Evolutionary conservation across 495 filamentous ascomycete genomes (phyloP).

Genomic region (Aspergillus sparsus): DNA sequence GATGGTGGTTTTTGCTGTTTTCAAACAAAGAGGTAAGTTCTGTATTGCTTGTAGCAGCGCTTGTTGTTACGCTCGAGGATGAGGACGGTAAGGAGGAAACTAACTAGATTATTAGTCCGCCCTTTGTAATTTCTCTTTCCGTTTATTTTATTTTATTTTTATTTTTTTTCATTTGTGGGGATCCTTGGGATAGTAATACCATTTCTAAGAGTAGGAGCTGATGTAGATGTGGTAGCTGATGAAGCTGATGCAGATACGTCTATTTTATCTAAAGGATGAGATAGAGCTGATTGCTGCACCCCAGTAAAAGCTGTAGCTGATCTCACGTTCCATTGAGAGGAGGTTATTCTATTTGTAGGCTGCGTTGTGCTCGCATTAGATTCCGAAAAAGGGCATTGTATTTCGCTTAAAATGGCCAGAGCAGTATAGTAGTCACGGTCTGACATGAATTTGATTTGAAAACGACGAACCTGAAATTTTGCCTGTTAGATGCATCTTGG

Average conservation of each 20-base stretch:
- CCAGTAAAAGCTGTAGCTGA: background rate
- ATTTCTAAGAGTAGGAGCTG: conserved; percentile 10
- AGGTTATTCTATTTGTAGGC: conserved; percentile 26
- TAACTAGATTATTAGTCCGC: background rate
- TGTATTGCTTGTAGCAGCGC: background rate
- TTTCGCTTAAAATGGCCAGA: conserved; percentile 39
- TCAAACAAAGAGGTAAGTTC: conserved; percentile 3
- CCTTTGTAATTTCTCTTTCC: background rate
- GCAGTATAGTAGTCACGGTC: conserved; percentile 42
- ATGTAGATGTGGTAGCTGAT: background rate
- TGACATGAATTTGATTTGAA: conserved; percentile 46
- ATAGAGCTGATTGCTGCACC: conserved; percentile 6
- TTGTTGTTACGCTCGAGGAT: conserved; percentile 13
- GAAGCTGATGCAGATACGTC: background rate
- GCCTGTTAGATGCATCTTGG: background rate
- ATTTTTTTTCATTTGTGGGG: too few relatives aligned
- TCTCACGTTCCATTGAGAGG: conserved; percentile 34
- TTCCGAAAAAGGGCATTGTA: conserved; percentile 46
- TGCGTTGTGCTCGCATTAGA: conserved; percentile 27
- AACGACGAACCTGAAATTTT: conserved; percentile 36
- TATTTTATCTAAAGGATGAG: background rate
- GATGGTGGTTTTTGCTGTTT: background rate
- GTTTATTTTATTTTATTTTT: background rate
- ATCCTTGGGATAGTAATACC: background rate
- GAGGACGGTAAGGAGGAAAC: conserved; percentile 13